A percentile compares a stretch with the other conserved stretches of the same genome.
Conservation (phyloP, 108 stramenopile species). For the Parietichytrium sp. region DNA sequence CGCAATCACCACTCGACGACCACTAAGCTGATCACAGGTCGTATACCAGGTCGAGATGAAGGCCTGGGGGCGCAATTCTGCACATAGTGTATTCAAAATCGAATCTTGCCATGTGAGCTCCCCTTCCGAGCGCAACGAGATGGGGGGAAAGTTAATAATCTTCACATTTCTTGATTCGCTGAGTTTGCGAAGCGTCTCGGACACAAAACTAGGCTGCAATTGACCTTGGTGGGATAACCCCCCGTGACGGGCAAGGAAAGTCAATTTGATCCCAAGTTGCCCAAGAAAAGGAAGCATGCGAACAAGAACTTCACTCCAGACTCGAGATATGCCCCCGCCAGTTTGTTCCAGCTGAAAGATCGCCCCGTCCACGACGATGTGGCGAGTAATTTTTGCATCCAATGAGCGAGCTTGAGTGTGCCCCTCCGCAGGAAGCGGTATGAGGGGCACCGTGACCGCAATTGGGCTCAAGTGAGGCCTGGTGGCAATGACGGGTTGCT, state of each 20-base stretch:
- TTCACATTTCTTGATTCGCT: no score
- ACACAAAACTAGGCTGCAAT: no score
- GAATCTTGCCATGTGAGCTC: background rate
- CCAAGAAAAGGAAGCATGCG: no score
- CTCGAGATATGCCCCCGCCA: constrained; percentile 36
- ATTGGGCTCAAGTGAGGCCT: background rate
- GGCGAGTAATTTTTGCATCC: no score
- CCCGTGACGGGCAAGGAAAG: no score
- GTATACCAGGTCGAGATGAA: background rate
- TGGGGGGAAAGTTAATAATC: no score
- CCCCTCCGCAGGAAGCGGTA: background rate
- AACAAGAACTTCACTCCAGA: constrained; percentile 41
- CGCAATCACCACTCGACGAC: background rate
- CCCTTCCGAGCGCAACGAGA: background rate
- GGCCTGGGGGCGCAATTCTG: background rate
- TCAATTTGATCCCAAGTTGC: no score
- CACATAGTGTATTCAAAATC: background rate
- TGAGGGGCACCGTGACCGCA: background rate
- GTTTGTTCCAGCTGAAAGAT: constrained; percentile 48
- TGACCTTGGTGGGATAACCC: background rate
- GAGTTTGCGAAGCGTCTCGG: background rate
- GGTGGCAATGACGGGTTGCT: background rate
- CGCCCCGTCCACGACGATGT: constrained; percentile 47
- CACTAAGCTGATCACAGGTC: no score
- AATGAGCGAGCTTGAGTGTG: no score